These are phyloP conservation scores for Paracorniculantispora psalliotae DNA, from an alignment of 2,329 filamentous ascomycete species.

Conservation along the genomic window DNA sequence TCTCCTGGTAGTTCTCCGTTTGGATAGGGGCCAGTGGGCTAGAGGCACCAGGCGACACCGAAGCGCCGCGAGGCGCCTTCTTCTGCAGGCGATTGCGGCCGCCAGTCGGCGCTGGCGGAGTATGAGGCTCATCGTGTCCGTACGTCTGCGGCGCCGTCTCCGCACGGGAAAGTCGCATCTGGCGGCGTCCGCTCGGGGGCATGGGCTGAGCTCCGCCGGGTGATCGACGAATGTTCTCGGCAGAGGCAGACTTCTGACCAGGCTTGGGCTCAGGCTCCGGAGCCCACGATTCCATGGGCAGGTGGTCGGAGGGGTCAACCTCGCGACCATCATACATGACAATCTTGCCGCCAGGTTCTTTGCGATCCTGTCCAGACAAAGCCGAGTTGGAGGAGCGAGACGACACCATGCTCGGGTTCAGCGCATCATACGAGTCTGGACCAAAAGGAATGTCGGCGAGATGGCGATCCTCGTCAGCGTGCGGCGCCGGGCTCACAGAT, in stretches of 20 bases:
- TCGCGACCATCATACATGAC: constrained; percentile 71
- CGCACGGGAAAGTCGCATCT: constrained; percentile 45
- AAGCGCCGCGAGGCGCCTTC: constrained; percentile 46
- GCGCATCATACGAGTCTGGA: constrained; percentile 68
- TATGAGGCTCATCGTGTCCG: constrained; percentile 28
- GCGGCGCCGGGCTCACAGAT: constrained; percentile 68
- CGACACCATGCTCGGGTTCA: constrained; percentile 56
- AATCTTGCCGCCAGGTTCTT: constrained; percentile 62
- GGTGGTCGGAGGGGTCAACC: constrained; percentile 74
- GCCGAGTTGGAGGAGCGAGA: constrained; percentile 28
- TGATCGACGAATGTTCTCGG: constrained; percentile 37
- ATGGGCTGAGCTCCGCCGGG: constrained; percentile 50
- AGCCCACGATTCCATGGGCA: constrained; percentile 72
- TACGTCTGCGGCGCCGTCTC: constrained; percentile 38
- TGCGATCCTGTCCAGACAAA: constrained; percentile 30
- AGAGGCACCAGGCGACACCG: constrained; percentile 33
- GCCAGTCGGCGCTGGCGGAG: constrained; percentile 28
- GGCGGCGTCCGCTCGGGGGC: constrained; percentile 46
- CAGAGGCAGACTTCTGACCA: constrained; percentile 21
- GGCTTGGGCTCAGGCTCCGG: constrained; percentile 61
- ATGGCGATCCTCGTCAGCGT: constrained; percentile 41
- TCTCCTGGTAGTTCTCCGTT: constrained; percentile 46
- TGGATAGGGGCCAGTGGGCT: constrained; percentile 51
- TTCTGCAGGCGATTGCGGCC: constrained; percentile 62
- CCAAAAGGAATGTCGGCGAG: constrained; percentile 64